Base-by-base conservation (phyloP, 169 alveolate species). In the Eimeria sp. region DNA sequence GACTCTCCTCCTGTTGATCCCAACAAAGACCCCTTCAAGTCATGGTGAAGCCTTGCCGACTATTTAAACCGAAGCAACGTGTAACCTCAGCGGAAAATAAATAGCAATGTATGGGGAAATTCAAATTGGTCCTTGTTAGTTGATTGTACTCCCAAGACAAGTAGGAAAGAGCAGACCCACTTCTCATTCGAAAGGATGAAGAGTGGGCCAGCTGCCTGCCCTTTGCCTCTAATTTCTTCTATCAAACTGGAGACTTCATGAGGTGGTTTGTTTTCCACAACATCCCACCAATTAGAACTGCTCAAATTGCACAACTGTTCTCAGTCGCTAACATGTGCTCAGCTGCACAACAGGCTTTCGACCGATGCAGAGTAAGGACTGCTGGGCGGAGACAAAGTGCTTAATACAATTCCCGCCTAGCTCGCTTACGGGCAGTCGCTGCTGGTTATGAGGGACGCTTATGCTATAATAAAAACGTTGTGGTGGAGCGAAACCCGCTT, bases 1-100 rank as follows among this genome's bases (percentile, higher is more conserved):
- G 95, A 91, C 56, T 85, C 97, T n/a, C 95, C 95, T 14, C 78
- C 97, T 14, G 91, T 96, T n/a, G 85, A 95, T 11, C 95, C 96
- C 33, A 62, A 71, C 71, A 85, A 83, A 56, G 97, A 96, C 78
- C 97, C 97, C 14, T 96, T 96, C 78, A 82, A 90, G 49, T 49
- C 85, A 16, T 96, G 97, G 97, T 96, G 43, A 77, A 49, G 40
- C 54, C n/a, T n/a, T 37, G 80, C 25, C 0, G 80, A 54, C 27
- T 71, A 37, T 14, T 23, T 33, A 37, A 71, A 30, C 80, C 11
- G 80, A 13, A 33, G 54, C 80, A 2, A 37, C 52, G 25, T 6
- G 80, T 33, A 37, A 37, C 27, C 0, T 37, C 54, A 33, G 52
- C 49, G 52, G 52, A 37, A 37, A 37, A 11, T 2, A 71, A 10